Evolutionary conservation across 169 alveolate genomes (phyloP), one percentile per base, ranked within the genome.

Genomic region (Neospora caninum): DNA sequence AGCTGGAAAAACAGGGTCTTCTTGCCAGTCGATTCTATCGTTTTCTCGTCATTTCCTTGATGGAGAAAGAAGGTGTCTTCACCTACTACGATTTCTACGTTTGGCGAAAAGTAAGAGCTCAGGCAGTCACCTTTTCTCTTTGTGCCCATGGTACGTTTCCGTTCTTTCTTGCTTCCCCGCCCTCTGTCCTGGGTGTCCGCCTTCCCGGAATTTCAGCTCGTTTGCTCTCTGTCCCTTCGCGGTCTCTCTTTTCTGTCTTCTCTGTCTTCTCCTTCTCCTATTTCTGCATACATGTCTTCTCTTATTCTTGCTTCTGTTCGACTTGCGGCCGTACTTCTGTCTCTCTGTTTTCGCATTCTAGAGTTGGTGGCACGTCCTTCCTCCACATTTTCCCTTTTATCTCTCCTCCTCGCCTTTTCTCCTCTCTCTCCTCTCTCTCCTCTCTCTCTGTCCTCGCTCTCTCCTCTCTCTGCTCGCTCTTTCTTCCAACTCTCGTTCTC

Each of bases 11-110:
- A 67, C 89, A 82, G 67, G 67, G 41, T 6, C 89, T 82, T 22
- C 54, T 82, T 20, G 67, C 39, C 9, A 22, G 41, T 43, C 53
- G 89, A 4, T 82, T 82, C 89, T 82, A 82, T 36, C 89, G 89
- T 67, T 82, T 20, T 31, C 69, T 82, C 38, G 38, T 82, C 39
- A 38, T 82, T 82, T 82, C 89, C 25, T 31, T 82, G 34, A 82
- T 82, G 89, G 69, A 82, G 64, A 82, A 82, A 49, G 89, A 82
- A 67, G 89, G 89, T 2, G 22, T 13, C 1, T 82, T 82, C 89
- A 82, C 89, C 34, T 82, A 22, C 64, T 82, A 82, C 89, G 89
- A 82, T 36, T 82, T 82, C 64, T 82, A 41, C 38, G 43, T 42
- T 31, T 82, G 89, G 89, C 53, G 89, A 18, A 39, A 82, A 36